Conservation (phyloP, 2,329 filamentous ascomycete genomes). For the Cladosporium phlei region DNA sequence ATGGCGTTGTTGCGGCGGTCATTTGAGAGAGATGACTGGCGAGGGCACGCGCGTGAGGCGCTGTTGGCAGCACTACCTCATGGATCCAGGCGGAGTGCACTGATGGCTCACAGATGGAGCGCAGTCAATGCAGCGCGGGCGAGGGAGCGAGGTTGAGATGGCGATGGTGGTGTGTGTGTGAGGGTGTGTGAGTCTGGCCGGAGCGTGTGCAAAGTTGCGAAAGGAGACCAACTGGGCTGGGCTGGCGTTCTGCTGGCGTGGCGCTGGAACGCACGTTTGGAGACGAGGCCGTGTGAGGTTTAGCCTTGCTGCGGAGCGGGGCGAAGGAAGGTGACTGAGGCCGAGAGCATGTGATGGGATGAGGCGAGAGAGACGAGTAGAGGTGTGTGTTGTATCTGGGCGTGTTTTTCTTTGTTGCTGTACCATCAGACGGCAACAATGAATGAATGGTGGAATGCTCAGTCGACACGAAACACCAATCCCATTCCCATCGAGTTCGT, state of each 20-base stretch:
- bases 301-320: slow-evolving; percentile 2
- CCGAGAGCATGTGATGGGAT: not conserved
- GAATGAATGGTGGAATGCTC: no score
- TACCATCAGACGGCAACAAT: no score
- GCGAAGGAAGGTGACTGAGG: not conserved
- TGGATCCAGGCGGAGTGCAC: not conserved
- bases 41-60: slow-evolving; percentile 13
- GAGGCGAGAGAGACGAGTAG: no score
- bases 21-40: slow-evolving; percentile 16
- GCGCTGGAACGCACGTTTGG: no score
- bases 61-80: slow-evolving; percentile 14
- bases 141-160: not conserved
- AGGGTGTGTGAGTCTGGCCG: slow-evolving; percentile 1
- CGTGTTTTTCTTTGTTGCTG: no score
- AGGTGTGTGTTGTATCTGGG: no score
- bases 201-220: slow-evolving; percentile 6
- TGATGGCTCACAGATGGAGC: not conserved
- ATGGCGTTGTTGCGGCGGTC: slow-evolving; percentile 25
- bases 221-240: slow-evolving; percentile 8
- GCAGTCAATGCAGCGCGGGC: not conserved
- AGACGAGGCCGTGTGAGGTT: not conserved
- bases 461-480: no score
- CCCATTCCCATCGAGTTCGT: no score
- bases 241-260: no score
- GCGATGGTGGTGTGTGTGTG: slow-evolving; percentile 1